Evolutionary conservation across 352 stramenopile genomes (phyloP).

Genomic region (Phytophthora litchii): DNA sequence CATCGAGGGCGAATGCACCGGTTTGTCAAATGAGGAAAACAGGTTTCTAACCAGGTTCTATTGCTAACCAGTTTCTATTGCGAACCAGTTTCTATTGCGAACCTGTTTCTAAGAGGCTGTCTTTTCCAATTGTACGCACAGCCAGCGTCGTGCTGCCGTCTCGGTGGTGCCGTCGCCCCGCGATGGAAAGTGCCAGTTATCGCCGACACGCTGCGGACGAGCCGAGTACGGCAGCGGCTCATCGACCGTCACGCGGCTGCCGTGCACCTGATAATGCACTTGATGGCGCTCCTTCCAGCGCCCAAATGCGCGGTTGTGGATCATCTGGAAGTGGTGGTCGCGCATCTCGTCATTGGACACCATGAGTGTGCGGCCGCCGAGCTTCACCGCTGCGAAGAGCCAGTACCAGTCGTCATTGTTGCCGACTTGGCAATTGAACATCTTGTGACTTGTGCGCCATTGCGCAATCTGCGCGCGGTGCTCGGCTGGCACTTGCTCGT

Average conservation of each 20-base stretch:
- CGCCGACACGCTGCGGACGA: constrained; percentile 58
- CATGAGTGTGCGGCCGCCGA: constrained; percentile 81
- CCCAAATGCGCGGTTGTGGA: constrained; percentile 94
- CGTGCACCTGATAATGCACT: constrained; percentile 89
- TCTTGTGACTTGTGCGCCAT: constrained; percentile 74
- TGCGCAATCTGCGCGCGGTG: constrained; percentile 70
- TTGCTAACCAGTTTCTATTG: no score
- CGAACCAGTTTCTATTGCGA: constrained; percentile 28
- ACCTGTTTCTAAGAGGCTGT: constrained; percentile 16
- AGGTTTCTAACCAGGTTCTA: no score
- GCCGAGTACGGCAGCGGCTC: constrained; percentile 70
- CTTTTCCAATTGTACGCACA: constrained; percentile 46
- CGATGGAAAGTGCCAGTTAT: constrained; percentile 74
- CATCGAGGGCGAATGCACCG: no score
- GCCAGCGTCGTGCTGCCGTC: constrained; percentile 37
- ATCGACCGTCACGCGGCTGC: constrained; percentile 44
- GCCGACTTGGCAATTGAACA: constrained; percentile 93
- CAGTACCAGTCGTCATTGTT: constrained; percentile 99
- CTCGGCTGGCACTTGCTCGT: constrained; percentile 84
- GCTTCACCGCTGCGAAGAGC: constrained; percentile 95
- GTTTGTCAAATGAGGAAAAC: no score
- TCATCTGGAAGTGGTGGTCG: constrained; percentile 99
- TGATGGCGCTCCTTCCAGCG: constrained; percentile 98
- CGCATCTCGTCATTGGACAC: constrained; percentile 99
- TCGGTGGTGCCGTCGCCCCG: constrained; percentile 12